A percentile compares a stretch with the other conserved stretches of the same genome.
Evolutionary conservation across 2,329 filamentous ascomycete species (phyloP).

Genomic region (Sclerotinia trifoliorum): DNA sequence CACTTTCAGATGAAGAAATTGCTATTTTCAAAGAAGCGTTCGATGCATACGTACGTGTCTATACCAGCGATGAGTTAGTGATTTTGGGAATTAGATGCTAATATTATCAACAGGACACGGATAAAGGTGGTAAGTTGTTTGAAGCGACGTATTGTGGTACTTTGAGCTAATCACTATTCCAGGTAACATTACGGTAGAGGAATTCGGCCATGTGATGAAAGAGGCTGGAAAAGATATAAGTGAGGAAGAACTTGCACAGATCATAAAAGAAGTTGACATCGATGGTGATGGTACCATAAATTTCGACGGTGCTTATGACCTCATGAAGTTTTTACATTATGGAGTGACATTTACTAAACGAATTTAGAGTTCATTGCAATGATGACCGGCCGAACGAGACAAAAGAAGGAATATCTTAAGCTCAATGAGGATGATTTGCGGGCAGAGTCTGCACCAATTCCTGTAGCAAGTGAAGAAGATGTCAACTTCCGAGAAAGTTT

Average conservation of each 20-base stretch:
- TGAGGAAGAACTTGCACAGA: slow-evolving; percentile 56
- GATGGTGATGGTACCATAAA: slow-evolving; percentile 66
- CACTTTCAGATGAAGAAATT: slow-evolving; percentile 20
- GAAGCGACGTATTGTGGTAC: not conserved
- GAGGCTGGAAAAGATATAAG: slow-evolving; percentile 17
- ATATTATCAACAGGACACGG: slow-evolving; percentile 19
- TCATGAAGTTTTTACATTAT: not conserved
- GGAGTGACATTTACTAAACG: not conserved
- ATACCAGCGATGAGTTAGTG: too few species aligned
- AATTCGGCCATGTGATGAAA: slow-evolving; percentile 25
- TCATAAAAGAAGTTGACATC: slow-evolving; percentile 65
- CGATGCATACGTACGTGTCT: slow-evolving; percentile 22
- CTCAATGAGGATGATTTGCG: not conserved
- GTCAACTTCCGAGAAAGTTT: slow-evolving; percentile 27
- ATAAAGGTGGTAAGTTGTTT: slow-evolving; percentile 18
- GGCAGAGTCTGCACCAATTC: not conserved
- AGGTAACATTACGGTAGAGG: slow-evolving; percentile 24
- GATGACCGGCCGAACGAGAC: slow-evolving; percentile 44
- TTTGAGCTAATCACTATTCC: not conserved
- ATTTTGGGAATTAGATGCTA: not conserved
- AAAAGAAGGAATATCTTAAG: not conserved
- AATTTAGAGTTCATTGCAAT: slow-evolving; percentile 44
- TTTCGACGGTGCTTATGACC: slow-evolving; percentile 51
- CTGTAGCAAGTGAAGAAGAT: slow-evolving; percentile 22
- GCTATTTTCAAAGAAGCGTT: slow-evolving; percentile 21